Base-by-base conservation (phyloP, 768 basidiomycete species). In the Xerocomus brunneocitrinus region DNA sequence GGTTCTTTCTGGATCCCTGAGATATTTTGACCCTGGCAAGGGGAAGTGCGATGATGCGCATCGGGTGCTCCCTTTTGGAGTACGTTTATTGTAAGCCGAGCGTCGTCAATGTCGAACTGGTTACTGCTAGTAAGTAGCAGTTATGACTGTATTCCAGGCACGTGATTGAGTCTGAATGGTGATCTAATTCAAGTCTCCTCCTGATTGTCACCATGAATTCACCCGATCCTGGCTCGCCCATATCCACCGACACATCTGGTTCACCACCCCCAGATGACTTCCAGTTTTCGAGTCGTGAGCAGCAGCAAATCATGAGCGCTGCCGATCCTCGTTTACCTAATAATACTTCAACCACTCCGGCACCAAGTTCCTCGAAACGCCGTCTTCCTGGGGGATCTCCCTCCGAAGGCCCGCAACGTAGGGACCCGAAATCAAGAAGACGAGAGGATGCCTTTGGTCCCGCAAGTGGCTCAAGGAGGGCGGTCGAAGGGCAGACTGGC, bases 371-470 rank as follows among this genome's bases (percentile, higher is more conserved):
- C 25, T 75, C 80, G 10, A 81, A 81, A 58, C 77, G 80, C 14
- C 76, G 79, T 32, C 68, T 79, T n/a, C 79, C 79, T 6, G 71
- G 70, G 36, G 73, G 79, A n/a, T 68, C 74, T 34, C 72, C 73
- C 13, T 73, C 70, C 28, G 73, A 73, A 53, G 69, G 71, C 9
- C 69, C 74, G 39, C 74, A 76, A 32, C 72, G 71, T 55, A 71
- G 81, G 41, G 81, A 82, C 58, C 66, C 76, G 0, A 82, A 82
- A 57, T 72, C 75, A 16, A 70, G 81, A 57, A 76, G 76, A 50
- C 71, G 78, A 40, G 78, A 76, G 45, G 80, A 78, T 57, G 63
- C 69, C 2, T 61, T 71, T 54, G 52, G 55, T 31, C 24, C 59
- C 22, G 44, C 57, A 16, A 52, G 48, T 49, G 58, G 59, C 48